Percentiles rank a stretch among this genome's conserved stretches.
Conservation (phyloP, 116 monocot species). For the Trichopus zeylanicus region DNA sequence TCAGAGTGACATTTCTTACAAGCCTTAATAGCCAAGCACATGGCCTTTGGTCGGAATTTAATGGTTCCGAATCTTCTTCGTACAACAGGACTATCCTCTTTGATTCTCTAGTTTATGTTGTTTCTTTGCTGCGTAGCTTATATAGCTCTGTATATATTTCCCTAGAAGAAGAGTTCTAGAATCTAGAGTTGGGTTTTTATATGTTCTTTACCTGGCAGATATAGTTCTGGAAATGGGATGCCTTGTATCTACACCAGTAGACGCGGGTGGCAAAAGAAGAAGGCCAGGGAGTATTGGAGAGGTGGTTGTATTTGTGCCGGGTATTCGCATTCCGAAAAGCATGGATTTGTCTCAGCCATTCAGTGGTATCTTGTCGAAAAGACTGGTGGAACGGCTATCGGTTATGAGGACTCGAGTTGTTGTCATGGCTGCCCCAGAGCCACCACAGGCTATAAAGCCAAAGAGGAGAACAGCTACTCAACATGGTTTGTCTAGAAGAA, state of each 20-base stretch:
- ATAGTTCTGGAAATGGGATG: background rate
- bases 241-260: background rate
- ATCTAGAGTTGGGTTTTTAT: too few relatives aligned
- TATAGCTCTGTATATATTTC: too few relatives aligned
- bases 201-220: too few relatives aligned
- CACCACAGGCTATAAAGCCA: conserved; percentile 28
- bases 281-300: conserved; percentile 36
- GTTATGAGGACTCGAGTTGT: conserved; percentile 49
- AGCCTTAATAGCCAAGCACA: too few relatives aligned
- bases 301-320: conserved; percentile 43
- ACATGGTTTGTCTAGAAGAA: conserved; percentile 36
- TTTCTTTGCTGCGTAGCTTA: too few relatives aligned
- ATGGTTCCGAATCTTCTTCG: too few relatives aligned
- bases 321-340: conserved; percentile 31
- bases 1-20: too few relatives aligned
- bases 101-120: too few relatives aligned
- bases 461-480: conserved; percentile 36
- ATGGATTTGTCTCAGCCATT: conserved; percentile 29
- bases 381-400: conserved; percentile 48
- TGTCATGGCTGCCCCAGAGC: conserved; percentile 59
- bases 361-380: conserved; percentile 33
- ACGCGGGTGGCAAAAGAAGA: conserved; percentile 18
- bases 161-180: too few relatives aligned
- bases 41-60: too few relatives aligned
- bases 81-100: too few relatives aligned